phyloP scores from a whole-genome alignment of 1,284 basidiomycete species.

The Lentinus polychrous region DNA sequence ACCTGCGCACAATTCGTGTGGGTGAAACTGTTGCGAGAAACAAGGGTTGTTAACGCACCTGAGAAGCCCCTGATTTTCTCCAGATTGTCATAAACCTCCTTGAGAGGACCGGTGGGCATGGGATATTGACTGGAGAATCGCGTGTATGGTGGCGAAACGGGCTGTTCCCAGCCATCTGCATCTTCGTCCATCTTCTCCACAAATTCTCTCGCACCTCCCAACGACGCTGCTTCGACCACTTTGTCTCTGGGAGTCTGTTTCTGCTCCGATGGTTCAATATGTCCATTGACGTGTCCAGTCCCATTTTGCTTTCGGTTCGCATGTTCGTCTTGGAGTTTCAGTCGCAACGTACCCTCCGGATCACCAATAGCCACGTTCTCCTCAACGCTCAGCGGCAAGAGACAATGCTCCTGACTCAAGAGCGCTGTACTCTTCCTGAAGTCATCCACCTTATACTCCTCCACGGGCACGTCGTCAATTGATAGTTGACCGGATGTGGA shows the following conservation, averaged over 20 bases:
- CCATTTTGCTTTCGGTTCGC: not conserved
- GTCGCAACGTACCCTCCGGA: constrained; percentile 36
- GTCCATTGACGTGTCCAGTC: not conserved
- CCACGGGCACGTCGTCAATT: constrained; percentile 50
- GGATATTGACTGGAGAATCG: not conserved
- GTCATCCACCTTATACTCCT: constrained; percentile 44
- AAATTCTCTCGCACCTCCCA: constrained; percentile 58
- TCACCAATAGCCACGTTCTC: constrained; percentile 68
- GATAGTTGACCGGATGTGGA: constrained; percentile 55
- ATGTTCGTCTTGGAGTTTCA: constrained; percentile 27
- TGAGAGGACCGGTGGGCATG: constrained; percentile 4
- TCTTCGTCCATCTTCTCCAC: constrained; percentile 53
- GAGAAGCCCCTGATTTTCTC: constrained; percentile 8
- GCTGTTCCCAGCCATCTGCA: constrained; percentile 41
- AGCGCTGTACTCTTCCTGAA: constrained; percentile 53
- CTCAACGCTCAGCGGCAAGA: constrained; percentile 62
- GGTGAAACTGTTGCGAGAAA: constrained; percentile 30
- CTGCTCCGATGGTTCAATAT: not conserved
- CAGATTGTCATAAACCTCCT: constrained; percentile 6
- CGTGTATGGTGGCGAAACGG: constrained; percentile 16
- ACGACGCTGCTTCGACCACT: constrained; percentile 49
- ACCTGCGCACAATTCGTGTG: constrained; percentile 17
- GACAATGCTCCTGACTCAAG: constrained; percentile 68
- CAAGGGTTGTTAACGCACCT: constrained; percentile 28
- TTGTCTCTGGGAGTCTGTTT: not conserved